phyloP scores from a whole-genome alignment of 768 basidiomycete genomes.

The Amanita muscaria region DNA sequence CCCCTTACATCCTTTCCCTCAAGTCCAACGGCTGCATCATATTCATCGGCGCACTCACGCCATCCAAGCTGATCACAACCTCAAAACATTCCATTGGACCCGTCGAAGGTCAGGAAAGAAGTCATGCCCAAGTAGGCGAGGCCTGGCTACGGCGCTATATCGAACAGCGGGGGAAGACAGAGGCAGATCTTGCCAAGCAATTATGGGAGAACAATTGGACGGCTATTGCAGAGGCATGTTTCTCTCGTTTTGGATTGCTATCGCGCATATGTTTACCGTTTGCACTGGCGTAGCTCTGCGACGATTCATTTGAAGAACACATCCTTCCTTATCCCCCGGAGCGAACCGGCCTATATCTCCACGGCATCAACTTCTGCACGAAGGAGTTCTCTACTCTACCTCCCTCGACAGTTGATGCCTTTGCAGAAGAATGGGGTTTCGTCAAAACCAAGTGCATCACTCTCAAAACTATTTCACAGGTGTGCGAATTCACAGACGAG shows the following conservation, averaged over 20 bases:
- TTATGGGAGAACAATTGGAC: constrained; percentile 85
- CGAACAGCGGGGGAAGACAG: constrained; percentile 47
- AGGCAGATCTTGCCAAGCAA: constrained; percentile 60
- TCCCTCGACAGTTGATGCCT: constrained; percentile 57
- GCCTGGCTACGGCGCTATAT: constrained; percentile 74
- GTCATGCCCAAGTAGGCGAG: constrained; percentile 81
- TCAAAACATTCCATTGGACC: constrained; percentile 89
- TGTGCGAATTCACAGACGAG: constrained; percentile 62
- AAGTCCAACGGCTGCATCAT: constrained; percentile 98
- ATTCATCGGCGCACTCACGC: constrained; percentile 80
- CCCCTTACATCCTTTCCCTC: constrained; percentile 79
- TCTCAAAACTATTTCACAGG: constrained; percentile 54
- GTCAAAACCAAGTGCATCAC: constrained; percentile 60
- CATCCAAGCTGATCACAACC: constrained; percentile 68
- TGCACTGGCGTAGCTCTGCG: constrained; percentile 68
- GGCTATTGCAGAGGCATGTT: constrained; percentile 78
- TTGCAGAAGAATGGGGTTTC: constrained; percentile 90
- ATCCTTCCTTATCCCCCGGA: constrained; percentile 79
- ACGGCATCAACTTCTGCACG: constrained; percentile 75
- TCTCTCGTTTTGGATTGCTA: background rate
- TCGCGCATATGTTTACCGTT: background rate
- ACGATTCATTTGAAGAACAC: constrained; percentile 96
- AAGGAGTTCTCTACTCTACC: constrained; percentile 65
- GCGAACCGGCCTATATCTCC: constrained; percentile 83
- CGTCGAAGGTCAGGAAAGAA: constrained; percentile 29